phyloP scores from a whole-genome alignment of 305 asterid genomes.

The Striga hermonthica region DNA sequence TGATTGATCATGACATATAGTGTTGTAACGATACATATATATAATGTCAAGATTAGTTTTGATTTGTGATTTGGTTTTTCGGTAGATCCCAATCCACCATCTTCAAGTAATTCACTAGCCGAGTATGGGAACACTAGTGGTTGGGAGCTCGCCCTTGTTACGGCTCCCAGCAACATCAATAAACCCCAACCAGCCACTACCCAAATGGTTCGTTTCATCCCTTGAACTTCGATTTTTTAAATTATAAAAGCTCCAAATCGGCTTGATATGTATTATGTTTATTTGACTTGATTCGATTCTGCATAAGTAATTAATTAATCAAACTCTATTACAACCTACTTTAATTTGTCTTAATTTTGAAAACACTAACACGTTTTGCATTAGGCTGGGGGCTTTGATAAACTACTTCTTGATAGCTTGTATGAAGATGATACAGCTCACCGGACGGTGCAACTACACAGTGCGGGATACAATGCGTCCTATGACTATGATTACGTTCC shows the following conservation, averaged over 20 bases:
- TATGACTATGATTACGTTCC: conserved; percentile 42
- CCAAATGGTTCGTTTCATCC: conserved; percentile 39
- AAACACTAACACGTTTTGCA: background rate
- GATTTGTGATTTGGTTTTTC: background rate
- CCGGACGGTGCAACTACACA: conserved; percentile 56
- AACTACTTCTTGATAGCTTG: conserved; percentile 68
- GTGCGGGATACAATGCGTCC: conserved; percentile 57
- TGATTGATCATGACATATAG: background rate
- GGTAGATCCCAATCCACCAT: conserved; percentile 42
- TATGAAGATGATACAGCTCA: conserved; percentile 66
- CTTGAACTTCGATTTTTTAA: background rate
- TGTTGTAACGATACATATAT: too few species aligned
- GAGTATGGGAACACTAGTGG: conserved; percentile 57
- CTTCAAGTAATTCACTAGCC: conserved; percentile 30
- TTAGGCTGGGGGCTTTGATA: conserved; percentile 88
- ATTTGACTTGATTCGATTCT: too few species aligned
- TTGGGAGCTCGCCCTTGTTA: conserved; percentile 77
- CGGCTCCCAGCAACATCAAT: conserved; percentile 49
- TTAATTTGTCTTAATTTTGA: too few species aligned
- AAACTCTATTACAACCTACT: too few species aligned
- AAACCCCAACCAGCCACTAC: conserved; percentile 34
- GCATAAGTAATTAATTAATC: too few species aligned
- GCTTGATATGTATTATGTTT: background rate
- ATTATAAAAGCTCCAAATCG: background rate
- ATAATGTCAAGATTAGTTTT: background rate